Conservation (phyloP, 345 rosid species). For the Eucalyptus marginata region DNA sequence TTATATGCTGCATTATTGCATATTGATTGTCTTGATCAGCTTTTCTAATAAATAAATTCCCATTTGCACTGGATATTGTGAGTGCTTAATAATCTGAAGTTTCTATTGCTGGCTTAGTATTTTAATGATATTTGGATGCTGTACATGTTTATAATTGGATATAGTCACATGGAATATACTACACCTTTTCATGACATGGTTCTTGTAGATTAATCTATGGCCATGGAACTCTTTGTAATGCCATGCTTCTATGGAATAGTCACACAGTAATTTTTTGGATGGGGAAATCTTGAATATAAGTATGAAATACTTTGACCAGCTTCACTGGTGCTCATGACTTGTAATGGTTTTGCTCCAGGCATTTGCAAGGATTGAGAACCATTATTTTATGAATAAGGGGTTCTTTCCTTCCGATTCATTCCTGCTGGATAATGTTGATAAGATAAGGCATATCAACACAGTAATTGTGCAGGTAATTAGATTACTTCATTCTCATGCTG, state of each 20-base stretch:
- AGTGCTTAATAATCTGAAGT: background rate
- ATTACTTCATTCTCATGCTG: background rate
- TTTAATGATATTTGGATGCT: background rate
- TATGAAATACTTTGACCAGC: background rate
- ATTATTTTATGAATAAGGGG: slow-evolving; percentile 80
- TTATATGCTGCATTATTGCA: background rate
- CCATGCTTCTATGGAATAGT: background rate
- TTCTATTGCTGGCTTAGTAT: background rate
- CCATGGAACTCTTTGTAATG: background rate
- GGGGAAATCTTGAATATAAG: background rate
- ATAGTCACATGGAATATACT: background rate
- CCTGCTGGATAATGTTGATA: slow-evolving; percentile 77
- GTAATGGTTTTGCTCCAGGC: slow-evolving; percentile 36
- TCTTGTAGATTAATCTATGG: background rate
- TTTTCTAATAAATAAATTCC: background rate
- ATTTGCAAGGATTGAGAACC: slow-evolving; percentile 97
- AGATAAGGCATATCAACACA: slow-evolving; percentile 75
- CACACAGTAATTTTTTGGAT: background rate
- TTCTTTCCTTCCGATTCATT: slow-evolving; percentile 69
- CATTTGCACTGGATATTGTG: background rate
- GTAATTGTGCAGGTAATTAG: slow-evolving; percentile 73
- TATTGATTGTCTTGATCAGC: background rate
- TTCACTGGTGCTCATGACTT: background rate
- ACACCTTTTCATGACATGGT: background rate
- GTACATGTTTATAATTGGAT: background rate